Evolutionary conservation across 805 yeast species (phyloP).

Genomic region (Kodamaea kakaduensis): DNA sequence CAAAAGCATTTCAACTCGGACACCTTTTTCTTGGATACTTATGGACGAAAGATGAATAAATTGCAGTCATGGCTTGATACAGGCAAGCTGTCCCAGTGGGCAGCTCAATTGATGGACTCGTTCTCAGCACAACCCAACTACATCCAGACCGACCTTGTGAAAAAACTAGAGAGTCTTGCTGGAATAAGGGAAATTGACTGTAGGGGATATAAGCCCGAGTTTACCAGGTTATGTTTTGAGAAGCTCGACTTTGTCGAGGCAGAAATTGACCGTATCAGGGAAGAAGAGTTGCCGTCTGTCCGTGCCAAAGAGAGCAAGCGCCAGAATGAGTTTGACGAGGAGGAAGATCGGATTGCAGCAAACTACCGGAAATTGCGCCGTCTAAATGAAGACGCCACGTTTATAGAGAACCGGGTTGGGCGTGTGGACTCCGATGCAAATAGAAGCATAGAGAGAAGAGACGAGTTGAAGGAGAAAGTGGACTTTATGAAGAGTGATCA

Average conservation of each 20-base stretch:
- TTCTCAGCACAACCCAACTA: constrained; percentile 17
- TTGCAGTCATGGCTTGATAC: constrained; percentile 24
- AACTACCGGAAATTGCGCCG: constrained; percentile 29
- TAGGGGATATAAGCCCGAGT: constrained; percentile 23
- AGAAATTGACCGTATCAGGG: constrained; percentile 13
- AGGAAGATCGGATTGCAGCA: constrained; percentile 31
- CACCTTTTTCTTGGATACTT: constrained; percentile 20
- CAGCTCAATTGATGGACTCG: constrained; percentile 17
- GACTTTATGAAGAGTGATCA: constrained; percentile 4
- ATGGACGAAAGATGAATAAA: constrained; percentile 26
- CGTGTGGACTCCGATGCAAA: constrained; percentile 29
- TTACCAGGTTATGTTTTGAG: constrained; percentile 25
- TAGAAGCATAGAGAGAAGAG: constrained; percentile 16
- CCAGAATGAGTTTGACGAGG: constrained; percentile 30
- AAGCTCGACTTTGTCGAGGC: constrained; percentile 21
- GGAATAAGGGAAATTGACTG: constrained; percentile 17
- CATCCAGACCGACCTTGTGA: constrained; percentile 24
- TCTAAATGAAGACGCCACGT: constrained; percentile 32
- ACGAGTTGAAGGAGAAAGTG: constrained; percentile 13
- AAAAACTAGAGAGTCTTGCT: constrained; percentile 13
- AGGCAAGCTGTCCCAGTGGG: constrained; percentile 2
- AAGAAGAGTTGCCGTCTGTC: constrained; percentile 18
- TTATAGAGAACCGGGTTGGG: constrained; percentile 29
- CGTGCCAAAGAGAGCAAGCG: constrained; percentile 26
- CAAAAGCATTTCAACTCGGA: constrained; percentile 2